Percentiles rank a stretch among this genome's conserved stretches.
phyloP scores from a whole-genome alignment of 768 basidiomycete species.

The Boletus coccyginus region DNA sequence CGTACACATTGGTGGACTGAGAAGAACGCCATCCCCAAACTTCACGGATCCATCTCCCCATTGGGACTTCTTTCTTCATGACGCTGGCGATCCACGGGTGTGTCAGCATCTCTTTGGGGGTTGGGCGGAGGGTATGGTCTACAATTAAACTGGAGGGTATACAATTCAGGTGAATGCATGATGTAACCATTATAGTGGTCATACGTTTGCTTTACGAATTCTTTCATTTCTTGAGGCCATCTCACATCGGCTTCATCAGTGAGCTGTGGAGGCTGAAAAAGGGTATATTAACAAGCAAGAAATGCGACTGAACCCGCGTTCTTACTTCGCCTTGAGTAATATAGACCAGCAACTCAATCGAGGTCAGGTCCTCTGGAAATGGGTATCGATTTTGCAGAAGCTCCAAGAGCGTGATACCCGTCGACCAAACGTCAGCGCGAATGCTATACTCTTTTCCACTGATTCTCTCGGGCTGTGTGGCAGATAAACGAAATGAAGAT shows the following conservation, averaged over 20 bases:
- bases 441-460: conserved; percentile 90
- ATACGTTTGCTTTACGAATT: conserved; percentile 84
- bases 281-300: conserved; percentile 15
- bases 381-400: conserved; percentile 94
- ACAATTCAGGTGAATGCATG: conserved; percentile 1
- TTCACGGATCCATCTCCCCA: conserved; percentile 85
- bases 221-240: conserved; percentile 87
- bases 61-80: conserved; percentile 82
- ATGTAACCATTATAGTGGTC: conserved; percentile 27
- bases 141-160: conserved; percentile 59
- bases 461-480: conserved; percentile 83
- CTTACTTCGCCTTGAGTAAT: conserved; percentile 78
- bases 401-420: conserved; percentile 91
- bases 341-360: conserved; percentile 93
- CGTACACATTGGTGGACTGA: conserved; percentile 27
- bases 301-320: conserved; percentile 6
- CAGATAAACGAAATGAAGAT: conserved; percentile 1
- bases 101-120: conserved; percentile 75
- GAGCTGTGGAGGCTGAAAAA: conserved; percentile 69
- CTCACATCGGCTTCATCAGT: conserved; percentile 62
- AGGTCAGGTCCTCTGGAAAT: conserved; percentile 85
- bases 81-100: conserved; percentile 81
- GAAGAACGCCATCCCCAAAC: conserved; percentile 76
- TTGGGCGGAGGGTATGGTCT: conserved; percentile 65
- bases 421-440: conserved; percentile 97